Conservation (phyloP, 2,329 filamentous ascomycete species). For the Immersiporthe knoxdaviesiana region DNA sequence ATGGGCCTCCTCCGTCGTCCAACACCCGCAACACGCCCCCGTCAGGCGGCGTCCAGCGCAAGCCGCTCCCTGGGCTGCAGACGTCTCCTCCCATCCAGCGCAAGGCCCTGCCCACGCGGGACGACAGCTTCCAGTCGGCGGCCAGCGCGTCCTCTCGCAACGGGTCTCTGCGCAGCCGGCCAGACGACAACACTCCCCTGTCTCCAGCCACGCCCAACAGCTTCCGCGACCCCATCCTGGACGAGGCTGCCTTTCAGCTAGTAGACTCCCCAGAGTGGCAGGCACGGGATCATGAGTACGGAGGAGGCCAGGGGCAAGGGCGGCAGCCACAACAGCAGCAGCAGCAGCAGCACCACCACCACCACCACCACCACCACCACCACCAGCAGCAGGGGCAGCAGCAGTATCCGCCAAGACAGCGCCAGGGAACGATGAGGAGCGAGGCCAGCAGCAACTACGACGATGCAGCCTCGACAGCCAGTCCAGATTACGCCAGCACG, state of each 20-base stretch:
- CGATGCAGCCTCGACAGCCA: conserved; percentile 66
- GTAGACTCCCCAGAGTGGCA: conserved; percentile 42
- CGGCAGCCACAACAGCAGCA: conserved; percentile 5
- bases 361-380: neutral
- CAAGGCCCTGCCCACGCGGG: conserved; percentile 55
- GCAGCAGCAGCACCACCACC: neutral
- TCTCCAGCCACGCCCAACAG: conserved; percentile 45
- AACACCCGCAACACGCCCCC: conserved; percentile 23
- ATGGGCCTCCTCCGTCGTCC: conserved; percentile 18
- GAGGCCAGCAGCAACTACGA: conserved; percentile 57
- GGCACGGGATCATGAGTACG: conserved; percentile 29
- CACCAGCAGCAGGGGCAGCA: too few species aligned
- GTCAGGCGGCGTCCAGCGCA: conserved; percentile 24
- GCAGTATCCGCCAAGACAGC: conserved; percentile 31
- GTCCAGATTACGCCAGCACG: conserved; percentile 80
- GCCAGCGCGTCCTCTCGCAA: conserved; percentile 16
- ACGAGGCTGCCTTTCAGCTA: conserved; percentile 54
- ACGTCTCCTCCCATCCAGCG: conserved; percentile 48
- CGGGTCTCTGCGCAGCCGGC: conserved; percentile 38
- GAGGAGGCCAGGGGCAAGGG: conserved; percentile 28
- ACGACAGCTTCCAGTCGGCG: conserved; percentile 26
- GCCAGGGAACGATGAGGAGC: conserved; percentile 44
- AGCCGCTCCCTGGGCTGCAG: conserved; percentile 20
- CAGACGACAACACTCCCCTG: conserved; percentile 43
- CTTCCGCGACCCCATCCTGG: conserved; percentile 46